Evolutionary conservation across 2,329 filamentous ascomycete genomes (phyloP), one percentile per base, ranked within the genome.

Genomic region (Cladobotryum protrusum): DNA sequence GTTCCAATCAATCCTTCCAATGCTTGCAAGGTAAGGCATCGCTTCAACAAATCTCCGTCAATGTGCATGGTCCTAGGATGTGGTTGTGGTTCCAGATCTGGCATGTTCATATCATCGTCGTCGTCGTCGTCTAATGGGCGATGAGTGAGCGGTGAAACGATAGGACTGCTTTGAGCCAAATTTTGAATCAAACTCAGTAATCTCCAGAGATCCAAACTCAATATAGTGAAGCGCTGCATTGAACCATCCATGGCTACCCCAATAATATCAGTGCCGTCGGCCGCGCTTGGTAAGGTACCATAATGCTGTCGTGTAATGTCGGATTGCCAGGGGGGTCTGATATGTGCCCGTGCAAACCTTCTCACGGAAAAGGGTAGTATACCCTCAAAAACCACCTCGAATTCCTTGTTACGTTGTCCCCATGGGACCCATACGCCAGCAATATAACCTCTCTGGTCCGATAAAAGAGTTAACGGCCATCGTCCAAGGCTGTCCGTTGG

Each of bases 131-230:
- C n/a, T 5, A 24, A 33, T 40, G 33, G 19, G 20, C 6, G 9
- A 19, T 45, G 32, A 44, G 29, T 19, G 24, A 43, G 5, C 11
- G 79, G 76, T 51, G 74, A 81, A 12, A 82, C 65, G 3, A 61
- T 56, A 6, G 64, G 59, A 20, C 74, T 77, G 20, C 67, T 64
- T 43, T 75, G 64, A 24, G 80, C 82, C 43, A 95, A 63, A 52
- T 86, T 85, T 60, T 95, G 85, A 1, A 96, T 63, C 54, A 92
- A 82, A 50, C 78, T 77, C 5, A 97, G 73, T 4, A 95, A 72
- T 6, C 76, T 75, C 80, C 85, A 87, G 7, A 84, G 77, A 2
- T 78, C 67, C 15, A 77, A 60, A 9, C 75, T 71, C 1, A 97
- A 68, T 13, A 91, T 68, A 1, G 78, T 78, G 58, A 96, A 85